Percentiles rank a stretch among this genome's conserved stretches.
Evolutionary conservation across 2,329 filamentous ascomycete genomes (phyloP).

Genomic region (Penicillium sp.): DNA sequence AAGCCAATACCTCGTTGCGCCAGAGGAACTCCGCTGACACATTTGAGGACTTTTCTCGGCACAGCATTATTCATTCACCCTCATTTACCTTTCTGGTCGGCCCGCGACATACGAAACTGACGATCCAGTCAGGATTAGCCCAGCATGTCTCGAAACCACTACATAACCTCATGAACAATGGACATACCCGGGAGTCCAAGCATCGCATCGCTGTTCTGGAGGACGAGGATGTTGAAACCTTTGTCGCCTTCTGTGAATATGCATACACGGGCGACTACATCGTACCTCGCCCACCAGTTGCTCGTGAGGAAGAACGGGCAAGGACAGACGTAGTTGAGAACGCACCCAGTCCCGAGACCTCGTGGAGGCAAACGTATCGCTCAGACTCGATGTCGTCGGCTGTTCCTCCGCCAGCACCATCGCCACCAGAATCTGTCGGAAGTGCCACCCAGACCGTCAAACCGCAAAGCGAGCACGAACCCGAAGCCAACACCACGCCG

Average conservation of each 20-base stretch:
- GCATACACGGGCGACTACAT: conserved; percentile 51
- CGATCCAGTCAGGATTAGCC: conserved; percentile 47
- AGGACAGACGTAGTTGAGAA: conserved; percentile 12
- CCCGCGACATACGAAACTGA: conserved; percentile 46
- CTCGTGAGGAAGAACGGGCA: conserved; percentile 19
- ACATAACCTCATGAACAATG: conserved; percentile 47
- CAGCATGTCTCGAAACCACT: conserved; percentile 46
- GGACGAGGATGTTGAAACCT: conserved; percentile 50
- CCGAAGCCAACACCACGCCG: too few relatives aligned
- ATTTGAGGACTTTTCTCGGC: neutral
- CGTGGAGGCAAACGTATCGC: conserved; percentile 20
- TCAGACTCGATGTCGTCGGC: conserved; percentile 26
- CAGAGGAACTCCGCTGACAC: conserved; percentile 4
- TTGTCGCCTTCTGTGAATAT: conserved; percentile 50
- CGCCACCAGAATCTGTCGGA: conserved; percentile 21
- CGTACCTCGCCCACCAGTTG: conserved; percentile 30
- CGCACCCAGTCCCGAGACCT: conserved; percentile 6
- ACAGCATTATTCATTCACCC: conserved; percentile 45
- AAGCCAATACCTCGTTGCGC: neutral
- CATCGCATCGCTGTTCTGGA: conserved; percentile 44
- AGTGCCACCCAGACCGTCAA: neutral
- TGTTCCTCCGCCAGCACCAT: conserved; percentile 33
- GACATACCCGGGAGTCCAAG: conserved; percentile 46
- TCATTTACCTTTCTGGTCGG: conserved; percentile 49
- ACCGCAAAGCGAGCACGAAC: conserved; percentile 1